Evolutionary conservation across 208 protist genomes (phyloP).

Genomic region (Leishmania turanica): DNA sequence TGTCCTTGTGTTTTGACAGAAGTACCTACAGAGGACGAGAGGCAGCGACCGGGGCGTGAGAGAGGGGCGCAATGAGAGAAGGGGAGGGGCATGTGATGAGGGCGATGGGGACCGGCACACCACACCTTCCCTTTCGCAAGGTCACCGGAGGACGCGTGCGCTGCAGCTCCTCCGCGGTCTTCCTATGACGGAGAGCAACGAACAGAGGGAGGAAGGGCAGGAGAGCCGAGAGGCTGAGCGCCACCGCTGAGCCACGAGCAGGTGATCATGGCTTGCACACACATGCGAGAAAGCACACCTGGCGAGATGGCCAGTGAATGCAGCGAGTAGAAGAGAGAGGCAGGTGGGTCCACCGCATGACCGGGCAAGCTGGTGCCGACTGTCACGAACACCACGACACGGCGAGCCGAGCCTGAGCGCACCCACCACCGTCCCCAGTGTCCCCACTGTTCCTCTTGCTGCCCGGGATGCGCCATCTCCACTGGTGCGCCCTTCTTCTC

Average conservation of each 20-base stretch:
- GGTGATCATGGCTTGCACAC: neutral
- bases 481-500: conserved; percentile 1
- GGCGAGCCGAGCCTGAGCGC: neutral
- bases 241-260: neutral
- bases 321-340: neutral
- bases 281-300: neutral
- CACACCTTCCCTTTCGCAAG: neutral
- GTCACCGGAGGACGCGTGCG: neutral
- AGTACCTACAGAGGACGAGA: neutral
- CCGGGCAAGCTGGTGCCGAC: neutral
- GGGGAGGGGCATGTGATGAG: neutral
- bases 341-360: neutral
- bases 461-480: neutral
- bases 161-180: neutral
- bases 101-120: neutral
- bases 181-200: neutral
- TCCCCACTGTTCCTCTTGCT: neutral
- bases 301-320: neutral
- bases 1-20: neutral
- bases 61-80: neutral
- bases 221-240: neutral
- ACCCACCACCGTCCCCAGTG: neutral
- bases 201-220: neutral
- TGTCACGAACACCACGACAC: neutral
- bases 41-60: too few relatives aligned